These are phyloP conservation scores for Coniella vitis DNA, from an alignment of 2,329 filamentous ascomycete genomes.

Conservation along the genomic window DNA sequence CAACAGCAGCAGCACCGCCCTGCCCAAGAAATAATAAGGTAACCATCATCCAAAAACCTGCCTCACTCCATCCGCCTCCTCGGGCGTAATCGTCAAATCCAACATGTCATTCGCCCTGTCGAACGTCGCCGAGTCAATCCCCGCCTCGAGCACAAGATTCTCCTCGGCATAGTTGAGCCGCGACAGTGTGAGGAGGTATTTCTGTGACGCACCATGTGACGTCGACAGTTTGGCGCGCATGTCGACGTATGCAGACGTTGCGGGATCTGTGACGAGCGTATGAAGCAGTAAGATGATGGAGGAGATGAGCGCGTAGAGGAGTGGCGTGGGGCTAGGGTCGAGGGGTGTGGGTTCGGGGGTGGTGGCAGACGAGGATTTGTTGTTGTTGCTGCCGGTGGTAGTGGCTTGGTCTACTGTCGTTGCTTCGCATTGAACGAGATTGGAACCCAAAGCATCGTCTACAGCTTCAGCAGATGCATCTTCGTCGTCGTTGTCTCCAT, in stretches of 20 bases:
- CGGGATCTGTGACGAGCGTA: conserved; percentile 41
- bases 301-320: conserved; percentile 41
- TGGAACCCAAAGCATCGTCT: background rate
- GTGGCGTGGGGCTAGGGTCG: conserved; percentile 15
- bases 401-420: background rate
- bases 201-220: conserved; percentile 68
- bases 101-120: conserved; percentile 77
- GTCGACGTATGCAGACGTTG: conserved; percentile 43
- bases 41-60: conserved; percentile 29
- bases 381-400: conserved; percentile 2
- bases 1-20: background rate
- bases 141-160: conserved; percentile 67
- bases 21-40: no score
- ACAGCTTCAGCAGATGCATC: background rate
- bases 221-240: conserved; percentile 65
- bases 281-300: conserved; percentile 45
- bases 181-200: conserved; percentile 74
- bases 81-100: conserved; percentile 72
- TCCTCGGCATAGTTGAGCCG: conserved; percentile 80
- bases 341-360: conserved; percentile 7
- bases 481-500: background rate
- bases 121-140: conserved; percentile 69
- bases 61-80: conserved; percentile 45
- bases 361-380: conserved; percentile 8
- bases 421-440: background rate